Base-by-base conservation (phyloP, 1,284 basidiomycete genomes). In the Cerioporus squamosus region DNA sequence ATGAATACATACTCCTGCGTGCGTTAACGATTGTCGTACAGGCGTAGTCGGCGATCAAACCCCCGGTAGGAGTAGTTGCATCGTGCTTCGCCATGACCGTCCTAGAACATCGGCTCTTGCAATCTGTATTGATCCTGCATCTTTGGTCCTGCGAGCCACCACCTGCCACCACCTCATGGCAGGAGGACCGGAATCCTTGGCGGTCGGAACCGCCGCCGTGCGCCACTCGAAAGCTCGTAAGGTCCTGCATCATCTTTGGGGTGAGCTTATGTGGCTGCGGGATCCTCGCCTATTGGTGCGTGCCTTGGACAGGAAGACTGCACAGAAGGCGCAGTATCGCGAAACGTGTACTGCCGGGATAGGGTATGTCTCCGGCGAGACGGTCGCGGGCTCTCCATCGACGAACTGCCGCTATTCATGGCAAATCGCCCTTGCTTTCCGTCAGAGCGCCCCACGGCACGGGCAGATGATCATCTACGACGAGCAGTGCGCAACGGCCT, bases 1-100 rank as follows among this genome's bases (percentile, higher is more conserved):
- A 15, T 36, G 33, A 36, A 36, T 12, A 36, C 33, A 10, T 36
- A 36, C 33, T 36, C 26, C 26, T 29, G 26, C 9, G 26, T 29
- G 26, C 26, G 26, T 29, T 29, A 26, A 29, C 36, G 62, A 64
- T 64, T 40, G 57, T 61, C 57, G 57, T 44, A 36, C 20, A 15
- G 50, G 23, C 46, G 31, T 22, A 36, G 23, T 42, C 62, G 62
- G 62, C 23, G 55, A 48, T 64, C 60, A 59, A 59, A 61, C 56
- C 43, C 54, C 62, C 62, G 62, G 62, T 46, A n/a, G 42, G 48
- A 44, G 38, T 48, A 52, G 53, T 38, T 39, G 53, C 50, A 47
- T 52, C 62, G 48, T 38, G 53, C 44, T 51, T 38, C 33, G 56
- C 36, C 51, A 44, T 43, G 51, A 26, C 52, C 44, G 26, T 29